A percentile compares a stretch with the other conserved stretches of the same genome.
These are phyloP conservation scores for Termitomyces sp. DNA, from an alignment of 768 basidiomycete species.

Conservation along the genomic window DNA sequence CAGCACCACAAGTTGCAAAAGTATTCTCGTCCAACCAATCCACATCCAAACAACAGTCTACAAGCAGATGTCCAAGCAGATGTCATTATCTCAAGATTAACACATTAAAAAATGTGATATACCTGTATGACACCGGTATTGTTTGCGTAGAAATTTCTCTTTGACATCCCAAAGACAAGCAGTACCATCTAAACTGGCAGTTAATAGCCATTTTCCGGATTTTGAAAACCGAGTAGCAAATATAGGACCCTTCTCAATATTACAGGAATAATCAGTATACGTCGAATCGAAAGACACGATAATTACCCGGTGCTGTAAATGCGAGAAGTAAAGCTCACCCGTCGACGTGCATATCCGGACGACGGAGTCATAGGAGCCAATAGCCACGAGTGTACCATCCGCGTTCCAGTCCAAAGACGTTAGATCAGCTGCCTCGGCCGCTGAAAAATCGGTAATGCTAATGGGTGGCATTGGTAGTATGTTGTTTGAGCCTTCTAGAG, in stretches of 20 bases:
- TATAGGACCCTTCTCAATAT: constrained; percentile 66
- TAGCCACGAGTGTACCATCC: constrained; percentile 69
- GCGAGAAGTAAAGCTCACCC: constrained; percentile 62
- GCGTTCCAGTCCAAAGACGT: constrained; percentile 77
- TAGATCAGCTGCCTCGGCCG: constrained; percentile 53
- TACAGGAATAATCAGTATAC: constrained; percentile 22
- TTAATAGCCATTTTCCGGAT: constrained; percentile 67
- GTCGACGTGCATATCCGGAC: constrained; percentile 63
- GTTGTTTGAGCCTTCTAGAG: constrained; percentile 25
- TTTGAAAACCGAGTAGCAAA: constrained; percentile 77
- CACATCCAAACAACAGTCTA: constrained; percentile 77
- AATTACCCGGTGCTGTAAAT: constrained; percentile 63
- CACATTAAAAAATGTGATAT: constrained; percentile 13
- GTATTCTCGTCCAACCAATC: constrained; percentile 73
- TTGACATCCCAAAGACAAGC: constrained; percentile 77
- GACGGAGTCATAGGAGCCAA: constrained; percentile 73
- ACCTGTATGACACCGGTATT: constrained; percentile 70
- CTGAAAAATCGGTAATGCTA: constrained; percentile 47
- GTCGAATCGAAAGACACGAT: constrained; percentile 5
- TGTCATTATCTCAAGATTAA: not conserved
- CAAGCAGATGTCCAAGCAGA: constrained; percentile 2
- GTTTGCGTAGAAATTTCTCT: constrained; percentile 55
- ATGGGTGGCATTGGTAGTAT: constrained; percentile 31
- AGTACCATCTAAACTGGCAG: constrained; percentile 76
- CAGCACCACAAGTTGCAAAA: constrained; percentile 75